Percentiles rank a stretch among this genome's conserved stretches.
These are phyloP conservation scores for Thielaviopsis euricoi DNA, from an alignment of 2,329 filamentous ascomycete genomes.

Conservation along the genomic window DNA sequence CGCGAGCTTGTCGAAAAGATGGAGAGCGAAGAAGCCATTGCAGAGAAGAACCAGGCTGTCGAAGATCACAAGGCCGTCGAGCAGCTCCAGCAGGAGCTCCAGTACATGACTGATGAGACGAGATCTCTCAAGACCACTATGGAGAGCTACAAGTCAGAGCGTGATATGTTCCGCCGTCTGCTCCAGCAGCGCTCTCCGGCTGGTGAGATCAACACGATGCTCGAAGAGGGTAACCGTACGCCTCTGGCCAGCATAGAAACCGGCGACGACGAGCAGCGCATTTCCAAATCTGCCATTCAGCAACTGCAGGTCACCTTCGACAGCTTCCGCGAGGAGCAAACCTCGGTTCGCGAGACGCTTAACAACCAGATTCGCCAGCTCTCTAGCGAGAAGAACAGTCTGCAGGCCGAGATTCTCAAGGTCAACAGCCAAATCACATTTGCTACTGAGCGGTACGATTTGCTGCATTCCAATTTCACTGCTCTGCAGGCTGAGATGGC, in stretches of 20 bases:
- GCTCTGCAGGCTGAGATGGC: slow-evolving; percentile 71
- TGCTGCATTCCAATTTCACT: slow-evolving; percentile 74
- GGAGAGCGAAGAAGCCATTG: slow-evolving; percentile 74
- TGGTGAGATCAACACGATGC: slow-evolving; percentile 48
- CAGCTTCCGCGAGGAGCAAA: slow-evolving; percentile 70
- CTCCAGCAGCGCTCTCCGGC: slow-evolving; percentile 53
- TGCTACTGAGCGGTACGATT: slow-evolving; percentile 69
- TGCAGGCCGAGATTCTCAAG: slow-evolving; percentile 70
- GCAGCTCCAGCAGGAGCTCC: slow-evolving; percentile 53
- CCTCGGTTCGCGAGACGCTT: slow-evolving; percentile 63
- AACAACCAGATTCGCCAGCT: slow-evolving; percentile 73
- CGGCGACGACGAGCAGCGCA: slow-evolving; percentile 45
- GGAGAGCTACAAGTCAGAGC: slow-evolving; percentile 86
- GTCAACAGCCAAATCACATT: slow-evolving; percentile 67
- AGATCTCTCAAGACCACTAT: slow-evolving; percentile 66
- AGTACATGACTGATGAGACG: slow-evolving; percentile 68
- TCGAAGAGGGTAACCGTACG: slow-evolving; percentile 51
- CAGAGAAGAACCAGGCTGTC: slow-evolving; percentile 44
- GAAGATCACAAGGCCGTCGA: slow-evolving; percentile 58
- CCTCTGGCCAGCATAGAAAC: slow-evolving; percentile 43
- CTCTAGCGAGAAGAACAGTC: slow-evolving; percentile 61
- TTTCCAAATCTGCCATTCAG: slow-evolving; percentile 50
- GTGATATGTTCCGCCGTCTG: slow-evolving; percentile 94
- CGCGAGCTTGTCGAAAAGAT: slow-evolving; percentile 75
- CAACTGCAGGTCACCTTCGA: slow-evolving; percentile 86